phyloP scores from a whole-genome alignment of 495 filamentous ascomycete species.

The Cercophora samala region DNA sequence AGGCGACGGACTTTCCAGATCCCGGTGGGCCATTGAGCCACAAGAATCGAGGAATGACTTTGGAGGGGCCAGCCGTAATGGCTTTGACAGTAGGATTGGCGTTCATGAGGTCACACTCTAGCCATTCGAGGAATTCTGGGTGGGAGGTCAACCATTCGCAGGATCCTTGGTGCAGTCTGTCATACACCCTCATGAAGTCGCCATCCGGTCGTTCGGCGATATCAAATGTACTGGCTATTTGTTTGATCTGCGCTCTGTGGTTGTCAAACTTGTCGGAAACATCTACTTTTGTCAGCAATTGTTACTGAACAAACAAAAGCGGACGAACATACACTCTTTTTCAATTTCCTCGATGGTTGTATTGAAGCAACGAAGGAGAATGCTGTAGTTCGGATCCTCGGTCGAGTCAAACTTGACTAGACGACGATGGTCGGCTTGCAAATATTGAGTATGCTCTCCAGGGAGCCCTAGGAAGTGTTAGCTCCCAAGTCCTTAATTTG shows the following conservation, averaged over 20 bases:
- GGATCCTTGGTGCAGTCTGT: slow-evolving; percentile 24
- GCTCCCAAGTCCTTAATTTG: background rate
- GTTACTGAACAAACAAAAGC: background rate
- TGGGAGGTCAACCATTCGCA: slow-evolving; percentile 26
- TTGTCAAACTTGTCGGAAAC: slow-evolving; percentile 15
- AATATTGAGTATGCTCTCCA: slow-evolving; percentile 35
- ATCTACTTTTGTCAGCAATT: slow-evolving; percentile 10
- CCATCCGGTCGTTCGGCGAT: slow-evolving; percentile 19
- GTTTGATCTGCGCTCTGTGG: slow-evolving; percentile 22
- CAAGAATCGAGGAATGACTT: slow-evolving; percentile 13
- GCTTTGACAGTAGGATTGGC: slow-evolving; percentile 11
- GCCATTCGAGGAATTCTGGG: slow-evolving; percentile 21
- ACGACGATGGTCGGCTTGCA: slow-evolving; percentile 45
- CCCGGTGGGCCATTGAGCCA: slow-evolving; percentile 31
- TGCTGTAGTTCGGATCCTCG: slow-evolving; percentile 26
- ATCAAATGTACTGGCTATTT: slow-evolving; percentile 21
- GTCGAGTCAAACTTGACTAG: slow-evolving; percentile 27
- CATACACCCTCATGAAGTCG: slow-evolving; percentile 18
- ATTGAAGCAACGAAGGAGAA: slow-evolving; percentile 22
- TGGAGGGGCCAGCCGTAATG: background rate
- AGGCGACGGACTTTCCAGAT: slow-evolving; percentile 27
- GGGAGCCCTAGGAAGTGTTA: slow-evolving; percentile 31
- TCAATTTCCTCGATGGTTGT: slow-evolving; percentile 24
- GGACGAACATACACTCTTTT: slow-evolving; percentile 9
- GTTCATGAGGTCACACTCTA: slow-evolving; percentile 18